These are phyloP conservation scores for Pascua sp. DNA, from an alignment of 1,284 basidiomycete species.

Conservation along the genomic window DNA sequence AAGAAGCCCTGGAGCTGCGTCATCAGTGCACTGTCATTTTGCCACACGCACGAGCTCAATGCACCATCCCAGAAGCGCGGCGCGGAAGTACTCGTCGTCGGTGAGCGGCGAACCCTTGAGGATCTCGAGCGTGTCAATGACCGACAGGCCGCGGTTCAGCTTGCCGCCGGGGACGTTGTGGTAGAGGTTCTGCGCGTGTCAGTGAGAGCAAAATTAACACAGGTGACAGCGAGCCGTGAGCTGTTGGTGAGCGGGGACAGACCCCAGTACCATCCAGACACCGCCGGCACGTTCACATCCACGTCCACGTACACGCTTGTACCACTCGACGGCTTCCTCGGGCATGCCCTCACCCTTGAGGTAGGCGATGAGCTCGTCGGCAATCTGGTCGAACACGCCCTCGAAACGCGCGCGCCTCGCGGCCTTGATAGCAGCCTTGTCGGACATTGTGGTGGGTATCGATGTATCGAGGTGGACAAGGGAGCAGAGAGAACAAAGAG, in stretches of 20 bases:
- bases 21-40: not conserved
- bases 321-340: constrained; percentile 77
- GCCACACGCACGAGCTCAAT: constrained; percentile 74
- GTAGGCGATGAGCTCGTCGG: constrained; percentile 60
- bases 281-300: not conserved
- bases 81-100: constrained; percentile 83
- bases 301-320: constrained; percentile 58
- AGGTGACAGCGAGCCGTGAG: not conserved
- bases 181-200: constrained; percentile 66
- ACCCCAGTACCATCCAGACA: not conserved
- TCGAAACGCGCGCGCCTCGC: constrained; percentile 39
- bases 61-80: constrained; percentile 92
- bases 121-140: constrained; percentile 90
- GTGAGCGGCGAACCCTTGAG: constrained; percentile 61
- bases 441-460: constrained; percentile 1
- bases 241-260: not conserved
- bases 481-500: too few relatives aligned
- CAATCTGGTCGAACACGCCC: constrained; percentile 56
- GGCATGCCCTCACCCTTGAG: constrained; percentile 71
- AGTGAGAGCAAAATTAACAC: too few relatives aligned
- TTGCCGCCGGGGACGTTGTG: constrained; percentile 97
- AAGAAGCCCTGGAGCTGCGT: constrained; percentile 92
- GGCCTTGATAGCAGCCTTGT: constrained; percentile 24
- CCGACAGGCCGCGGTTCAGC: constrained; percentile 91
- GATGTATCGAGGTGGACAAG: too few relatives aligned